Evolutionary conservation across 306 rosid species (phyloP).

Genomic region (Argentina anserina): DNA sequence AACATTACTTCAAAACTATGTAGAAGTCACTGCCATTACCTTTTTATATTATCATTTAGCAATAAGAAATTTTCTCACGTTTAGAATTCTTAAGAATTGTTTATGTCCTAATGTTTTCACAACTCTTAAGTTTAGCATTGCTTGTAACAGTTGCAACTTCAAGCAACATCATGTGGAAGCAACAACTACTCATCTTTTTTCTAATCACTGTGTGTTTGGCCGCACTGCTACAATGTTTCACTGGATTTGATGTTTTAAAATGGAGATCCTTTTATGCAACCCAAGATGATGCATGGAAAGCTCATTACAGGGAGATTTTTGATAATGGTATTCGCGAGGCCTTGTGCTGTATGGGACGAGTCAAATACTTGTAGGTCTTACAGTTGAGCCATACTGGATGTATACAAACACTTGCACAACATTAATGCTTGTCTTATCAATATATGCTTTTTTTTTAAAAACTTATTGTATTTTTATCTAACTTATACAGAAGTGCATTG

Average conservation of each 20-base stretch:
- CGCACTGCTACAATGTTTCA: constrained; percentile 56
- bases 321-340: constrained; percentile 87
- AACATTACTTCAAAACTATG: neutral
- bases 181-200: constrained; percentile 38
- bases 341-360: constrained; percentile 84
- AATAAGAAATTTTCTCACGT: neutral
- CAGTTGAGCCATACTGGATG: neutral
- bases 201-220: constrained; percentile 39
- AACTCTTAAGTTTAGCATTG: constrained; percentile 1
- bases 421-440: neutral
- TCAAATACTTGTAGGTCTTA: constrained; percentile 62
- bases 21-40: neutral
- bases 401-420: no score
- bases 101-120: neutral
- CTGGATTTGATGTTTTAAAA: constrained; percentile 63
- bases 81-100: neutral
- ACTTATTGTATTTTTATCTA: constrained; percentile 13
- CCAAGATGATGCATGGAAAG: constrained; percentile 77
- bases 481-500: constrained; percentile 40
- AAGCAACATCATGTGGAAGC: constrained; percentile 34
- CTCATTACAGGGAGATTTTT: constrained; percentile 79
- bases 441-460: constrained; percentile 10
- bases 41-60: neutral
- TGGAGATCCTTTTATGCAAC: constrained; percentile 85
- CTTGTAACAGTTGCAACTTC: constrained; percentile 37